Percentiles rank a stretch among this genome's conserved stretches.
Conservation (phyloP, 2,329 filamentous ascomycete species). For the Monosporascus sp. region DNA sequence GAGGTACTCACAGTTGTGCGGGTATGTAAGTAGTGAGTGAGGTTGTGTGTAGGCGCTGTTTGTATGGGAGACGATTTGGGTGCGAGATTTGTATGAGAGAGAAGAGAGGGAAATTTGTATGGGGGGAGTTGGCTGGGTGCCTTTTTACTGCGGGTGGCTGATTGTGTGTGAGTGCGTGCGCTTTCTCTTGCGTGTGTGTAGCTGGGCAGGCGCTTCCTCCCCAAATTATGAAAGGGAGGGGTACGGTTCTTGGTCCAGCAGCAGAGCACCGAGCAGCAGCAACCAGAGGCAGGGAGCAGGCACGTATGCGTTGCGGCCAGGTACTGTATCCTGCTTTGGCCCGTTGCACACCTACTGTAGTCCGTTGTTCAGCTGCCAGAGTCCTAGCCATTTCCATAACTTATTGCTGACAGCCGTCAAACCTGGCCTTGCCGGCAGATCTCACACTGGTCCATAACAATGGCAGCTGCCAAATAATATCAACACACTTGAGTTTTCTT, state of each 20-base stretch:
- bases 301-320: background rate
- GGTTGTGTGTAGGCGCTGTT: slow-evolving; percentile 36
- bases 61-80: slow-evolving; percentile 49
- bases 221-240: background rate
- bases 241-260: background rate
- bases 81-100: slow-evolving; percentile 58
- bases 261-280: background rate
- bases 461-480: background rate
- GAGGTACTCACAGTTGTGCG: slow-evolving; percentile 50
- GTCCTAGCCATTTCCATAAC: background rate
- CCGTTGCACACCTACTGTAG: background rate
- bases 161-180: slow-evolving; percentile 43
- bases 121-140: slow-evolving; percentile 47
- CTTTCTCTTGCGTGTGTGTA: slow-evolving; percentile 8
- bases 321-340: background rate
- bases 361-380: background rate
- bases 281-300: background rate
- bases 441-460: background rate
- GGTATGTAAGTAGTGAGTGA: slow-evolving; percentile 37
- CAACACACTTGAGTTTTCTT: background rate
- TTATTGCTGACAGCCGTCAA: background rate
- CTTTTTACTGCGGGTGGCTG: slow-evolving; percentile 63
- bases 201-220: background rate
- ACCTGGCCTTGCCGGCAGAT: background rate
- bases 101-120: slow-evolving; percentile 52